phyloP scores from a whole-genome alignment of 257 asterid species.

The Sherardia arvensis region DNA sequence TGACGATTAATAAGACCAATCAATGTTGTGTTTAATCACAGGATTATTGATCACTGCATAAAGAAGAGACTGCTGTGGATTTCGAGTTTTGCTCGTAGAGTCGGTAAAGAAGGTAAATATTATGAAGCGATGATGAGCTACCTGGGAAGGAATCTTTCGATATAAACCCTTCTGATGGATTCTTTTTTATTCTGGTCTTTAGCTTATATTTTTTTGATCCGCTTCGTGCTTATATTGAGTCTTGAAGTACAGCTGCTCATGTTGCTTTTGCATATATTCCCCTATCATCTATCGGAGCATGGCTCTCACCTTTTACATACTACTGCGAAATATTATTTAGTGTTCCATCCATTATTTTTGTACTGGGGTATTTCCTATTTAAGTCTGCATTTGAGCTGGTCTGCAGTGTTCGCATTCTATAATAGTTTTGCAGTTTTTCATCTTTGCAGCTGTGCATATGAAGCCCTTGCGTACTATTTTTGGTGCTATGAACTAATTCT shows the following conservation, averaged over 20 bases:
- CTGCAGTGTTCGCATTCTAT: background rate
- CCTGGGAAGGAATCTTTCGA: conserved; percentile 86
- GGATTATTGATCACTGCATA: conserved; percentile 86
- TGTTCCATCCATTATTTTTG: background rate
- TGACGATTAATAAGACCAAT: too few species aligned
- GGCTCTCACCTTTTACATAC: conserved; percentile 95
- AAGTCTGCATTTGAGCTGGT: background rate
- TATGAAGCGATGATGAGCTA: conserved; percentile 98
- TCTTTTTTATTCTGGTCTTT: background rate
- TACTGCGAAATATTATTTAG: conserved; percentile 82
- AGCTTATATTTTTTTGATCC: background rate
- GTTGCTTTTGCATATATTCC: conserved; percentile 70
- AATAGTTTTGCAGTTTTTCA: background rate
- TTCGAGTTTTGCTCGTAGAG: conserved; percentile 76
- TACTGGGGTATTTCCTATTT: background rate
- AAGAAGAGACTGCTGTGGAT: conserved; percentile 86
- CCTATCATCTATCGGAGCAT: conserved; percentile 95
- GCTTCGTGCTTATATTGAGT: too few species aligned
- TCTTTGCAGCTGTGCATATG: background rate
- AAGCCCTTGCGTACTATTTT: background rate
- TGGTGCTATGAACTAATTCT: background rate
- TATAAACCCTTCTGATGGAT: conserved; percentile 22
- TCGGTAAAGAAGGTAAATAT: conserved; percentile 92
- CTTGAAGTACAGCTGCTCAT: conserved; percentile 4
- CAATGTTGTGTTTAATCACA: conserved; percentile 21